phyloP scores from a whole-genome alignment of 192 early-diverging fungal genomes.

The Entomortierella parvispora region DNA sequence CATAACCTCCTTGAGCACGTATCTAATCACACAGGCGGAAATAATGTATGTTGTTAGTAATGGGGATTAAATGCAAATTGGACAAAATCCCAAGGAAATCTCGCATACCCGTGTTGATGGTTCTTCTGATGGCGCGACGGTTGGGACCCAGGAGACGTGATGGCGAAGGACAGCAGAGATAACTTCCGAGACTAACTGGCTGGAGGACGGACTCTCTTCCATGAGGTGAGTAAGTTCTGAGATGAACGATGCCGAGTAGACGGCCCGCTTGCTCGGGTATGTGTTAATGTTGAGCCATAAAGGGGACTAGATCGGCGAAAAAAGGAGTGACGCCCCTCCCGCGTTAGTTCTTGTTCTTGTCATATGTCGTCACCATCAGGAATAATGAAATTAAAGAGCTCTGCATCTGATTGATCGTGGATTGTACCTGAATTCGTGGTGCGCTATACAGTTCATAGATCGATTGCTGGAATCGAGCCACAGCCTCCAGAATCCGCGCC shows the following conservation, averaged over 20 bases:
- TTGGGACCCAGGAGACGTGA: slow-evolving; percentile 67
- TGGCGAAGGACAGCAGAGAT: slow-evolving; percentile 61
- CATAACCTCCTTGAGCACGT: slow-evolving; percentile 56
- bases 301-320: slow-evolving; percentile 21
- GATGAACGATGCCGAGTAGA: slow-evolving; percentile 38
- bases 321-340: not conserved
- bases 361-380: too few species aligned
- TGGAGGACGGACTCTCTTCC: slow-evolving; percentile 38
- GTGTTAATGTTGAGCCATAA: slow-evolving; percentile 51
- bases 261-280: slow-evolving; percentile 35
- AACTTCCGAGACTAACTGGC: slow-evolving; percentile 58
- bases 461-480: slow-evolving; percentile 54
- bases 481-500: slow-evolving; percentile 55
- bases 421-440: slow-evolving; percentile 64
- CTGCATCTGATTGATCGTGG: too few species aligned
- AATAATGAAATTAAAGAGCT: too few species aligned
- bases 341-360: too few species aligned
- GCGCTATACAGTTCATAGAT: slow-evolving; percentile 62
- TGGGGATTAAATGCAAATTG: not conserved
- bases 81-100: not conserved
- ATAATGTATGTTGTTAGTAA: slow-evolving; percentile 1
- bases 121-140: slow-evolving; percentile 58
- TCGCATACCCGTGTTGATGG: slow-evolving; percentile 38
- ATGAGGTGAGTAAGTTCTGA: slow-evolving; percentile 32
- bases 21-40: slow-evolving; percentile 6